A percentile compares a stretch with the other conserved stretches of the same genome.
Evolutionary conservation across 495 filamentous ascomycete species (phyloP).

Genomic region (Bryoglossum gracile): DNA sequence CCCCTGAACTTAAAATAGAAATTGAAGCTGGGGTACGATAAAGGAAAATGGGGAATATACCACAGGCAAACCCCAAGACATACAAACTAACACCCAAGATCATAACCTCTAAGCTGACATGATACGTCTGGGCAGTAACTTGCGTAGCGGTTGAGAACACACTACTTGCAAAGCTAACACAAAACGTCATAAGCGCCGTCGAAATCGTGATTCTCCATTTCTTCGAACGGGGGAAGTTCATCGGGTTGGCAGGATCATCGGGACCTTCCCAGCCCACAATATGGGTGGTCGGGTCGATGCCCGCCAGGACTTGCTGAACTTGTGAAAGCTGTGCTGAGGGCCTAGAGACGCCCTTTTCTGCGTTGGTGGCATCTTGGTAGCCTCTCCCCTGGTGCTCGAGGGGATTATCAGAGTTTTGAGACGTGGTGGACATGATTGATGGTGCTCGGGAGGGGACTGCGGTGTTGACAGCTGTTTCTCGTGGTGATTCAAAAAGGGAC

Average conservation of each 20-base stretch:
- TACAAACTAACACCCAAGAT: slow-evolving; percentile 47
- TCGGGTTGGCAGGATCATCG: slow-evolving; percentile 47
- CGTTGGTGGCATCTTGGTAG: background rate
- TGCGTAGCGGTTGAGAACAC: slow-evolving; percentile 47
- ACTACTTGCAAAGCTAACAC: slow-evolving; percentile 51
- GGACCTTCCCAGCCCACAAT: slow-evolving; percentile 19
- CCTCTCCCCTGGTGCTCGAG: too few relatives aligned
- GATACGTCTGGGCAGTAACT: slow-evolving; percentile 39
- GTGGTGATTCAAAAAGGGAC: slow-evolving; percentile 6
- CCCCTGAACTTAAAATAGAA: too few relatives aligned
- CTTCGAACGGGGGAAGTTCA: slow-evolving; percentile 39
- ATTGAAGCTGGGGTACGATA: too few relatives aligned
- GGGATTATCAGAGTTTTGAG: background rate
- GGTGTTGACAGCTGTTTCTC: slow-evolving; percentile 10
- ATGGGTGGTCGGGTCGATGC: slow-evolving; percentile 4
- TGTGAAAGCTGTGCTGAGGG: too few relatives aligned
- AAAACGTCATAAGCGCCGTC: slow-evolving; percentile 48
- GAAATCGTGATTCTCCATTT: slow-evolving; percentile 57
- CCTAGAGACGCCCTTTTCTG: background rate
- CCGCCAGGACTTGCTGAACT: background rate
- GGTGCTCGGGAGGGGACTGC: background rate
- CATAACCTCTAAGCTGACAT: slow-evolving; percentile 40
- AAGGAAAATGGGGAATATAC: too few relatives aligned
- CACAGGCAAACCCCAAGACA: slow-evolving; percentile 42
- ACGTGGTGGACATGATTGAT: background rate